A percentile compares a stretch with the other conserved stretches of the same genome.
Conservation (phyloP, 495 filamentous ascomycete species). For the Saxophila tyrrhenica region DNA sequence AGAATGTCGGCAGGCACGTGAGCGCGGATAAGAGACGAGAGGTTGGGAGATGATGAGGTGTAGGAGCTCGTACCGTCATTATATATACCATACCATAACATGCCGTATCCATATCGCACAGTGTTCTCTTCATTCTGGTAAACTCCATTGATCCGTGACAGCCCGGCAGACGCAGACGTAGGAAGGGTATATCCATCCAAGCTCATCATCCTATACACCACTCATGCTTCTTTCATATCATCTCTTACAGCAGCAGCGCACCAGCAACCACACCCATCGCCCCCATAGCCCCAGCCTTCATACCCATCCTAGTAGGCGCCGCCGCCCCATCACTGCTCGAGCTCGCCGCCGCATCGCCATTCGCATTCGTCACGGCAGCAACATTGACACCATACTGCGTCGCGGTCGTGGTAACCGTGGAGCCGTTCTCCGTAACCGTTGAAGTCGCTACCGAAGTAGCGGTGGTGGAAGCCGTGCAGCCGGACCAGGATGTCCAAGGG, state of each 20-base stretch:
- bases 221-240: too few relatives aligned
- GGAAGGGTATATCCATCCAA: too few relatives aligned
- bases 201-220: too few relatives aligned
- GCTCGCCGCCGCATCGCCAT: not conserved
- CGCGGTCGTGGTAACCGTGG: constrained; percentile 4
- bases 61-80: too few relatives aligned
- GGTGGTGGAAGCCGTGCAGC: constrained; percentile 24
- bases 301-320: constrained; percentile 6
- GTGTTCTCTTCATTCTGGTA: too few relatives aligned
- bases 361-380: constrained; percentile 13
- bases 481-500: constrained; percentile 28
- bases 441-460: constrained; percentile 22
- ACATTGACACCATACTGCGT: constrained; percentile 25
- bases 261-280: constrained; percentile 14
- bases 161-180: too few relatives aligned
- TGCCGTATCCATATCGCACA: too few relatives aligned
- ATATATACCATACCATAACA: too few relatives aligned
- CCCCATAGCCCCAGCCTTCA: constrained; percentile 9
- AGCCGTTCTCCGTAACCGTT: constrained; percentile 16
- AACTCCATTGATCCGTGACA: too few relatives aligned
- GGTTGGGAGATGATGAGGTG: too few relatives aligned
- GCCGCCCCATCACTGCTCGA: not conserved
- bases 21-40: too few relatives aligned
- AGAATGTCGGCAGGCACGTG: too few relatives aligned
- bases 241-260: constrained; percentile 11